Percentiles rank a stretch among this genome's conserved stretches.
These are phyloP conservation scores for Melastoma candidum DNA, from an alignment of 441 rosid species.

Conservation along the genomic window DNA sequence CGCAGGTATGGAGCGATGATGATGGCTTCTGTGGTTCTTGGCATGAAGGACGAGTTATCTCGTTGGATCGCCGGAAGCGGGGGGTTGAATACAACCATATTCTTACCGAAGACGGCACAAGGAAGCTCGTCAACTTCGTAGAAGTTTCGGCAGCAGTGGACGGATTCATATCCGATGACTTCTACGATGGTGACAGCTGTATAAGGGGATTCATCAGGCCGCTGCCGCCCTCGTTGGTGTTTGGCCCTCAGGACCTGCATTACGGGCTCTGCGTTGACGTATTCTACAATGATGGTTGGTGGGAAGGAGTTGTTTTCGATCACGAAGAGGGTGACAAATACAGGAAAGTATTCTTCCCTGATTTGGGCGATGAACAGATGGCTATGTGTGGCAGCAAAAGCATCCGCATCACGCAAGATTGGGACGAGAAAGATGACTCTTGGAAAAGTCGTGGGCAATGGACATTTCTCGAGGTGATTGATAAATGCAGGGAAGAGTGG, in stretches of 20 bases:
- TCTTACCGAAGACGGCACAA: slow-evolving; percentile 23
- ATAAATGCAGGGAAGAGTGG: slow-evolving; percentile 24
- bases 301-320: slow-evolving; percentile 87
- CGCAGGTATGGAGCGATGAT: slow-evolving; percentile 57
- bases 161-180: slow-evolving; percentile 11
- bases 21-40: slow-evolving; percentile 71
- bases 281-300: slow-evolving; percentile 45
- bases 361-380: slow-evolving; percentile 56
- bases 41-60: slow-evolving; percentile 44
- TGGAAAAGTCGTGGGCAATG: slow-evolving; percentile 64
- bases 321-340: slow-evolving; percentile 27
- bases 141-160: slow-evolving; percentile 30
- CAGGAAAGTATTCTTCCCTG: slow-evolving; percentile 70
- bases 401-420: slow-evolving; percentile 61
- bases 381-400: slow-evolving; percentile 8
- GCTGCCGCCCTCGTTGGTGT: slow-evolving; percentile 28
- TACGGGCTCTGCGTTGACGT: slow-evolving; percentile 70
- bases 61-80: slow-evolving; percentile 5
- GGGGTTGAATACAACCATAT: slow-evolving; percentile 39
- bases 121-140: slow-evolving; percentile 30
- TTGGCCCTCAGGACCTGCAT: slow-evolving; percentile 18
- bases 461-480: slow-evolving; percentile 52
- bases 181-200: slow-evolving; percentile 8
- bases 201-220: slow-evolving; percentile 48
- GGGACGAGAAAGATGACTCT: slow-evolving; percentile 33